phyloP scores from a whole-genome alignment of 2,329 filamentous ascomycete genomes.

The Botrytis aclada region DNA sequence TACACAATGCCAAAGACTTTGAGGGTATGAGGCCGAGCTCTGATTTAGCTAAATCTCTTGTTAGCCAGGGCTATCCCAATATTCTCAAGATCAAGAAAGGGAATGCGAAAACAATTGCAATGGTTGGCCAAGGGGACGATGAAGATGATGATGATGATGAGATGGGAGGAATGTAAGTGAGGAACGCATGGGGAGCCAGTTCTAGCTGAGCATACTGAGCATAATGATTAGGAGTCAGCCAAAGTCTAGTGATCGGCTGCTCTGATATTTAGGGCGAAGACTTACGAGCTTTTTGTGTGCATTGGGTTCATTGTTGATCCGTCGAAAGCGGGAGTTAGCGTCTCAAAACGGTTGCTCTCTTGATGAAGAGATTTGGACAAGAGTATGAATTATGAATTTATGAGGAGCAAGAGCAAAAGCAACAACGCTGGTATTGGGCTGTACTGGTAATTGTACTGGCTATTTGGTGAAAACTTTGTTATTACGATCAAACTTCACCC shows the following conservation, averaged over 20 bases:
- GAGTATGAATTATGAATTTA: constrained; percentile 5
- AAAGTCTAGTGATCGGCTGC: not conserved
- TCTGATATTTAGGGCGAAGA: not conserved
- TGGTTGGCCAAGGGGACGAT: constrained; percentile 38
- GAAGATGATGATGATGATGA: constrained; percentile 31
- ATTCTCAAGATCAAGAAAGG: constrained; percentile 86
- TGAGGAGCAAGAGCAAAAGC: not conserved
- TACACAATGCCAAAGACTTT: constrained; percentile 83
- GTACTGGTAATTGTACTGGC: not conserved
- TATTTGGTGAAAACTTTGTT: not conserved
- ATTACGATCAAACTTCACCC: not conserved
- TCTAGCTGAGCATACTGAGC: not conserved
- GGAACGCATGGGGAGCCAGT: not conserved
- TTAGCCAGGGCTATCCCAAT: constrained; percentile 65
- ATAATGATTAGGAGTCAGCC: not conserved
- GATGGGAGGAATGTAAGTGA: constrained; percentile 22
- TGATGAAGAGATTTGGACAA: constrained; percentile 7
- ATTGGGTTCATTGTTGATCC: not conserved
- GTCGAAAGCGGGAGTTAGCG: not conserved
- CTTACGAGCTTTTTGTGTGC: not conserved
- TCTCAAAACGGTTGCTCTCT: constrained; percentile 6
- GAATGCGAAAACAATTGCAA: constrained; percentile 55
- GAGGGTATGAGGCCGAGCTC: constrained; percentile 80
- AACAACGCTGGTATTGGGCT: not conserved
- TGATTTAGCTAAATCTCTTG: constrained; percentile 67